Evolutionary conservation across 768 basidiomycete species (phyloP).

Genomic region (Boletus insuetus): DNA sequence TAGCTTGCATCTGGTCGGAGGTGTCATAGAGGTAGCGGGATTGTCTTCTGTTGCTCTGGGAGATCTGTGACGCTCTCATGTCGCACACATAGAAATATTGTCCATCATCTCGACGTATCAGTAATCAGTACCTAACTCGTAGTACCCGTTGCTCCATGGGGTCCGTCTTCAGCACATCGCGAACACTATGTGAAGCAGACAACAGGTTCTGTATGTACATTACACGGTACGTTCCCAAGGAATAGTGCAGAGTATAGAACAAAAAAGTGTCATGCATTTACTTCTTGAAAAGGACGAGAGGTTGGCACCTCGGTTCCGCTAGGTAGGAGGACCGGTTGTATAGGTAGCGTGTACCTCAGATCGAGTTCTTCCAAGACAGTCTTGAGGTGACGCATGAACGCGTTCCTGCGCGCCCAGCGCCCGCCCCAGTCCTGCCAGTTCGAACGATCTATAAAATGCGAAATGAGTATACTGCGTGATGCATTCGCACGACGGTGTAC

Average conservation of each 20-base stretch:
- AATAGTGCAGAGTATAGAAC: not conserved
- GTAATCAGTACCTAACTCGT: slow-evolving; percentile 6
- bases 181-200: not conserved
- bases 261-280: not conserved
- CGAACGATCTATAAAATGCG: slow-evolving; percentile 50
- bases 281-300: not conserved
- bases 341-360: slow-evolving; percentile 64
- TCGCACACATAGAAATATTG: not conserved
- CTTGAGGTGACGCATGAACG: slow-evolving; percentile 75
- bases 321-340: slow-evolving; percentile 67
- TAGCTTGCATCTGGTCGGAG: slow-evolving; percentile 91
- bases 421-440: slow-evolving; percentile 91
- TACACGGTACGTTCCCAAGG: too few relatives aligned
- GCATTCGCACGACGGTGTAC: slow-evolving; percentile 23
- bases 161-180: not conserved
- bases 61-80: slow-evolving; percentile 16
- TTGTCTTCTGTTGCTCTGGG: slow-evolving; percentile 68
- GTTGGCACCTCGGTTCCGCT: slow-evolving; percentile 6
- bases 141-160: not conserved
- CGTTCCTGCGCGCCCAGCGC: slow-evolving; percentile 69
- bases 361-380: slow-evolving; percentile 71
- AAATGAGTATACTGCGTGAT: not conserved
- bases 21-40: slow-evolving; percentile 87
- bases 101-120: slow-evolving; percentile 1
- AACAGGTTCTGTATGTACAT: not conserved